phyloP scores from a whole-genome alignment of 2,329 filamentous ascomycete species.

The Xylariaceae sp. region DNA sequence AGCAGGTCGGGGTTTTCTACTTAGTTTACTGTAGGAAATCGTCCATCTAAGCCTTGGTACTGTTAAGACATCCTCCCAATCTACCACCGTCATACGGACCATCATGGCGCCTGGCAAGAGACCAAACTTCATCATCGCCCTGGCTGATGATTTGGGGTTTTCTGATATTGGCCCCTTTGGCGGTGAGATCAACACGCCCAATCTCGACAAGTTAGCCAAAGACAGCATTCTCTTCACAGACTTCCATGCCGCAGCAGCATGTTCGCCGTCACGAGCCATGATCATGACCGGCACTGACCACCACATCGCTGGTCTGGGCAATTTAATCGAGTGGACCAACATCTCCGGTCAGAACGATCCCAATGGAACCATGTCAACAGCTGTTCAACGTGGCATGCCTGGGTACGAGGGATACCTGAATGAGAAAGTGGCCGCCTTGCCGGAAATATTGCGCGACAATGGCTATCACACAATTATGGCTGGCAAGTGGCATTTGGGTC shows the following conservation, averaged over 20 bases:
- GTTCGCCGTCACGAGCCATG: constrained; percentile 64
- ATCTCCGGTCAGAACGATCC: constrained; percentile 34
- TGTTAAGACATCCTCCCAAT: too few species aligned
- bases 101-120: constrained; percentile 33
- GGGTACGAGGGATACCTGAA: constrained; percentile 66
- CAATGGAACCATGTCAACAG: constrained; percentile 29
- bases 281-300: constrained; percentile 64
- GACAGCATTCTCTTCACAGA: constrained; percentile 59
- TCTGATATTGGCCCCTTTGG: constrained; percentile 59
- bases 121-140: constrained; percentile 59
- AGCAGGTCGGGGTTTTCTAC: neutral
- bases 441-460: constrained; percentile 55
- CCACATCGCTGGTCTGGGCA: constrained; percentile 57
- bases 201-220: constrained; percentile 52
- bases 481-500: constrained; percentile 63
- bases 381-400: constrained; percentile 52
- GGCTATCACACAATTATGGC: constrained; percentile 61
- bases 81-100: too few species aligned
- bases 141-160: constrained; percentile 60
- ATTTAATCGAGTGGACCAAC: constrained; percentile 52
- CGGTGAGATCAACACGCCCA: constrained; percentile 59
- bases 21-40: neutral
- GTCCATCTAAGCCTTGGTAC: too few species aligned
- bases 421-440: constrained; percentile 54
- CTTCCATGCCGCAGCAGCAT: constrained; percentile 64